Base-by-base conservation (phyloP, 768 basidiomycete genomes). In the Suillus bovinus region DNA sequence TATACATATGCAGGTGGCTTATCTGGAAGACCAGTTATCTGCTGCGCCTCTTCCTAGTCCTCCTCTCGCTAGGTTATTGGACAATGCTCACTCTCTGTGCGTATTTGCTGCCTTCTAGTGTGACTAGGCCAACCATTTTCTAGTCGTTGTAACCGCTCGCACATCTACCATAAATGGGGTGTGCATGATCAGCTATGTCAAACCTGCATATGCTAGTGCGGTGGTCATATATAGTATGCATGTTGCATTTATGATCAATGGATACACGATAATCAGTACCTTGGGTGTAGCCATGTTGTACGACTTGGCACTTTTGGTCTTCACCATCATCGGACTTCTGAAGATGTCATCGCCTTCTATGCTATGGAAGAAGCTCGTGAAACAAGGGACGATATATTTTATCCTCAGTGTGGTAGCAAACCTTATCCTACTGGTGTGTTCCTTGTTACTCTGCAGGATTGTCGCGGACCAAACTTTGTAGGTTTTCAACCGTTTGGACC, bases 281-380 rank as follows among this genome's bases (percentile, higher is more conserved):
- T 39, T 38, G 24, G 10, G 10, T 56, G 1, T 27, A 56, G 55
- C 5, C 55, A 56, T 56, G 55, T 36, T 20, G 5, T 56, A 27
- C 17, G 55, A 56, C 39, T 27, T 27, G 5, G 5, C 5, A 39
- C 55, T 56, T 27, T 20, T 56, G 24, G 17, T 27, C 24, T 13
- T 56, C 8, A 56, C 38, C 36, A 1, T 56, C 4, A 14, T 39
- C 29, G 55, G 55, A 20, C 55, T 56, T 56, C 20, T 17, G 24
- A 39, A 11, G 24, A 20, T 39, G 24, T 24, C 36, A 56, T 39
- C 55, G 17, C 7, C 36, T 39, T 56, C 55, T 29, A 11, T 24
- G 11, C 55, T 56, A 13, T 56, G 55, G 55, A 56, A 27, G 36
- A 39, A 3, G 36, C 55, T 56, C 38, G 24, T 56, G 36, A 56